Evolutionary conservation across 352 stramenopile species (phyloP), one percentile per base, ranked within the genome.

Genomic region (Phytophthora hybrid): DNA sequence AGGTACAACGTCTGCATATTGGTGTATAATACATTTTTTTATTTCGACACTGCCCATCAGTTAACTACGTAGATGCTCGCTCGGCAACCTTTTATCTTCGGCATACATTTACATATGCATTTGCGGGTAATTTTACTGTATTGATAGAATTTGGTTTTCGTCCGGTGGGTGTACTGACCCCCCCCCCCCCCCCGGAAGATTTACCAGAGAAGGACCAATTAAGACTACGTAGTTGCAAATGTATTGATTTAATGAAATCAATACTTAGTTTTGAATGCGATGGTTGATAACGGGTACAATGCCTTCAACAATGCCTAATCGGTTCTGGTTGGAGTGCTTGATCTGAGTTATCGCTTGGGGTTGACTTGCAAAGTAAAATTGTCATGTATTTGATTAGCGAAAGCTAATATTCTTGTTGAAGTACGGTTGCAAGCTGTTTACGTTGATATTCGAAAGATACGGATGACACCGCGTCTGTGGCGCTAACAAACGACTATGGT

Each of bases 21-120:
- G 4, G 44, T 6, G 21, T 41, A 63, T 19, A 52, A 63, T 19
- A 37, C 14, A 16, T 44, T 54, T 18, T 16, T 37, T 13, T 53
- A 46, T 31, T 21, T 60, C 60, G 61, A 53, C 21, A 55, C 59
- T 53, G 52, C 19, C 9, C 53, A 53, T n/a, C 0, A 37, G 52
- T 60, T 60, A 60, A 59, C 32, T 68, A 68, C 32, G 37, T 21
- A 21, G n/a, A 16, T 26, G 23, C 13, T 9, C 4, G 5, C 32
- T 51, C 11, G 4, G 18, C 34, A 19, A 9, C 11, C 18, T n/a
- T 26, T 29, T 47, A 55, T 11, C 10, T 32, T 46, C 13, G 61
- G 59, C 60, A 66, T 66, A 53, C 59, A 66, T 59, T 41, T n/a
- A 6, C 60, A 59, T 54, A 32, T 52, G 47, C 2, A 3, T 59